Conservation (phyloP, 129 eudicot species). For the Artemisia annua region DNA sequence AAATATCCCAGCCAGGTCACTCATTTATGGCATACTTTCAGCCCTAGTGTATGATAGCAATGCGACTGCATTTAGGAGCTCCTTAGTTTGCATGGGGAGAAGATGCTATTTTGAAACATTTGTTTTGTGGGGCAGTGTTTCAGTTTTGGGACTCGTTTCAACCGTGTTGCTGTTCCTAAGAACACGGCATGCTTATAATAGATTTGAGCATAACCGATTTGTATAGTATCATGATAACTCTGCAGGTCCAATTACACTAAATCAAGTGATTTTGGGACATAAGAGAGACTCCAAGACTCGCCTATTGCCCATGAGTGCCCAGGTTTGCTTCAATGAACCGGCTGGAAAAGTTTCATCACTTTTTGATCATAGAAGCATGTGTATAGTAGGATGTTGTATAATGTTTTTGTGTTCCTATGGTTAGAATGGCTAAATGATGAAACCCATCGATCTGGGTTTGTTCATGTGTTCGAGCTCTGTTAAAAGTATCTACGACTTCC, state of each 20-base stretch:
- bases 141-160: conserved; percentile 59
- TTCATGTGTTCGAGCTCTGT: conserved; percentile 5
- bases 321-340: conserved; percentile 10
- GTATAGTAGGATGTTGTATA: conserved; percentile 11
- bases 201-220: conserved; percentile 48
- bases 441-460: background rate
- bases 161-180: conserved; percentile 65
- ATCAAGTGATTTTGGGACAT: background rate
- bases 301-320: background rate
- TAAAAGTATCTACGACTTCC: background rate
- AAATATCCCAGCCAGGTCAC: conserved; percentile 84
- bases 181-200: conserved; percentile 63
- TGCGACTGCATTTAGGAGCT: conserved; percentile 15
- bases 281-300: background rate
- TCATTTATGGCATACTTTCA: conserved; percentile 66
- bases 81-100: conserved; percentile 71
- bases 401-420: background rate
- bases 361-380: conserved; percentile 10
- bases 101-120: conserved; percentile 74
- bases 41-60: conserved; percentile 65
- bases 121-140: conserved; percentile 69
- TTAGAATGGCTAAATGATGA: background rate
- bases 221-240: conserved; percentile 22
- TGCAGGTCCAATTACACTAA: background rate
- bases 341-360: background rate